Base-by-base conservation (phyloP, 176 grass and related monocot species). In the Canna indica region DNA sequence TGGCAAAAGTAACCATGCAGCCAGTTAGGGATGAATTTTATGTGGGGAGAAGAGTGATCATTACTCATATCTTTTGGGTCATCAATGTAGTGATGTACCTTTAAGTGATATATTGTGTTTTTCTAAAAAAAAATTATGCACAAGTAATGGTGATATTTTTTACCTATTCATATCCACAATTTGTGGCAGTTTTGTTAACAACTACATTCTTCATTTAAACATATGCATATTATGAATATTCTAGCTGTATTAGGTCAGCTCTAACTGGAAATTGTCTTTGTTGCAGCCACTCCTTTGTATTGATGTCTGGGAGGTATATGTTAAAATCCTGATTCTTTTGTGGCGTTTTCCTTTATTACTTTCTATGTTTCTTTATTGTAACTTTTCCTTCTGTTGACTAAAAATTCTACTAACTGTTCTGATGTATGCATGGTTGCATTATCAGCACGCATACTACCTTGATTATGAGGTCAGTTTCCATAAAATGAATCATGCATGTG, bases 271-370 rank as follows among this genome's bases (percentile, higher is more conserved):
- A 33, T 87, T 82, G 45, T 68, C 41, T 36, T 82, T 45, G 67
- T 81, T 81, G 28, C 89, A 99, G 89, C 94, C 89, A 36, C 89
- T 99, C 56, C 82, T 99, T 76, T 89, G 77, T 0, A 84, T 93
- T 52, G 89, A 99, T 83, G 77, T 99, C 83, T 99, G 94, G 94
- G 89, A 99, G 94, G 94, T 99, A 90, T 34, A 62, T 48, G 34
- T 68, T 44, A 27, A 60, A 15, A 36, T 71, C 82, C 32, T 61
- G 8, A 44, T 63, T 25, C 28, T 64, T 78, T 54, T 54, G 12
- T 11, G 9, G 58, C 17, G 20, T 38, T 52, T 57, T 69, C 8
- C 2, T 17, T 39, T 41, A 1, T 45, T 48, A 66, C 7, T 47
- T 73, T 9, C 0, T 17, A 77, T n/a, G 58, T 66, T 66, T 39